Evolutionary conservation across 2,329 filamentous ascomycete genomes (phyloP).

Genomic region (Huntiella decipiens): DNA sequence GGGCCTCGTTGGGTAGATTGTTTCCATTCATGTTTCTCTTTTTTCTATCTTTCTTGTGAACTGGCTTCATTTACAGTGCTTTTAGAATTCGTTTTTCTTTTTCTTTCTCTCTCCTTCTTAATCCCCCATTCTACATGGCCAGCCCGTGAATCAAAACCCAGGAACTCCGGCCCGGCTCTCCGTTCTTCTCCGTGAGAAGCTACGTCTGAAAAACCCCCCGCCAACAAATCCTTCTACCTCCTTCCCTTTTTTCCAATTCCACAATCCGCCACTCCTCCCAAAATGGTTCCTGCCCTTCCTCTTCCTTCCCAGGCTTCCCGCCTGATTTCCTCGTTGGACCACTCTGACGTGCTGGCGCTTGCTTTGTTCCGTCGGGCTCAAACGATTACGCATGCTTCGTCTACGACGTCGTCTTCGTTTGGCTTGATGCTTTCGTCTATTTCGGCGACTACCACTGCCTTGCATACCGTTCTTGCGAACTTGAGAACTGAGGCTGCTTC

Average conservation of each 20-base stretch:
- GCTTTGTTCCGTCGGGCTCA: conserved; percentile 33
- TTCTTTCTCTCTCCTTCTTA: too few species aligned
- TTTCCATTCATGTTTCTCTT: too few species aligned
- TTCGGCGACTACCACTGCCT: conserved; percentile 28
- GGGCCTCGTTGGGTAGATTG: too few species aligned
- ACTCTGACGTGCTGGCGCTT: conserved; percentile 34
- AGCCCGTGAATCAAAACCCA: too few species aligned
- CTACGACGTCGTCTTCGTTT: conserved; percentile 14
- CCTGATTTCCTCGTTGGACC: conserved; percentile 29
- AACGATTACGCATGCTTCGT: conserved; percentile 27
- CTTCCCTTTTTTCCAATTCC: background rate
- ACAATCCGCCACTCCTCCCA: background rate
- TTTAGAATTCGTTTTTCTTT: too few species aligned
- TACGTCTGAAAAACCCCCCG: too few species aligned
- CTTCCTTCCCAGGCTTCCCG: conserved; percentile 4
- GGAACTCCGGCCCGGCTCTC: too few species aligned
- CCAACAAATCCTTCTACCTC: background rate
- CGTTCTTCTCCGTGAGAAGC: too few species aligned
- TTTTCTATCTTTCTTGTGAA: too few species aligned
- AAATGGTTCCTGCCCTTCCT: conserved; percentile 11
- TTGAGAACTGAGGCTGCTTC: conserved; percentile 35
- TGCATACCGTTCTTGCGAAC: conserved; percentile 38
- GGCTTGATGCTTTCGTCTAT: conserved; percentile 17
- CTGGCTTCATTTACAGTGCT: too few species aligned
- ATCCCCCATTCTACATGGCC: too few species aligned